Evolutionary conservation across 176 grass and related monocot genomes (phyloP).

Genomic region (Musa troglodytarum): DNA sequence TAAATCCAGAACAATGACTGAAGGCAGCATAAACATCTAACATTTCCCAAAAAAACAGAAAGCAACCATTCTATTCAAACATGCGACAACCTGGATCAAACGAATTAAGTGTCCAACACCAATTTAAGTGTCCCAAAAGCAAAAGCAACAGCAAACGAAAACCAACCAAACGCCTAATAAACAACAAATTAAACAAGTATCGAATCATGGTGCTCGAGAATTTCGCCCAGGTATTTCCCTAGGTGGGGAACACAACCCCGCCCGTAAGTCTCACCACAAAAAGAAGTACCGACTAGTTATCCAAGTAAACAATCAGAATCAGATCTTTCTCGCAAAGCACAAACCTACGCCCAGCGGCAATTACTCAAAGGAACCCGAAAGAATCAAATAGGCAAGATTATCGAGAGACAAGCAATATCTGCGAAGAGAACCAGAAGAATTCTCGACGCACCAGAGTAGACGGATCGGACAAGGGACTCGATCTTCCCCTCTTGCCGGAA

Average conservation of each 20-base stretch:
- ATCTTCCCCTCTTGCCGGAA: conserved; percentile 99
- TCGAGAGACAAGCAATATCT: background rate
- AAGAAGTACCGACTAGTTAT: background rate
- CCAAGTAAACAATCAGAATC: background rate
- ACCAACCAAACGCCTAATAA: background rate
- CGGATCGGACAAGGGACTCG: conserved; percentile 81
- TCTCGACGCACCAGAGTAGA: conserved; percentile 53
- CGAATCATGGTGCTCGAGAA: background rate
- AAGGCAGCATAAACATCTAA: background rate
- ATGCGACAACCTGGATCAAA: background rate
- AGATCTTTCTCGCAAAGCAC: background rate
- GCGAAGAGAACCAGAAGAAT: background rate
- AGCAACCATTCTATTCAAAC: background rate
- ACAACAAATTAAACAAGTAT: background rate
- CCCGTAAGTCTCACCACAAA: background rate
- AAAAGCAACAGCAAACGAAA: background rate
- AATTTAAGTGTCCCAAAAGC: background rate
- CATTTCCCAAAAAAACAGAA: background rate
- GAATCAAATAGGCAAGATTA: background rate
- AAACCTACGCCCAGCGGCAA: background rate
- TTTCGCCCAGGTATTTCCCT: background rate
- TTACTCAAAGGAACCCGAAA: background rate
- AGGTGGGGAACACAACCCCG: background rate
- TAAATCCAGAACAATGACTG: background rate
- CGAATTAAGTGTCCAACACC: background rate